Evolutionary conservation across 2,329 filamentous ascomycete species (phyloP), one percentile per base, ranked within the genome.

Genomic region (Trichoderma sp.): DNA sequence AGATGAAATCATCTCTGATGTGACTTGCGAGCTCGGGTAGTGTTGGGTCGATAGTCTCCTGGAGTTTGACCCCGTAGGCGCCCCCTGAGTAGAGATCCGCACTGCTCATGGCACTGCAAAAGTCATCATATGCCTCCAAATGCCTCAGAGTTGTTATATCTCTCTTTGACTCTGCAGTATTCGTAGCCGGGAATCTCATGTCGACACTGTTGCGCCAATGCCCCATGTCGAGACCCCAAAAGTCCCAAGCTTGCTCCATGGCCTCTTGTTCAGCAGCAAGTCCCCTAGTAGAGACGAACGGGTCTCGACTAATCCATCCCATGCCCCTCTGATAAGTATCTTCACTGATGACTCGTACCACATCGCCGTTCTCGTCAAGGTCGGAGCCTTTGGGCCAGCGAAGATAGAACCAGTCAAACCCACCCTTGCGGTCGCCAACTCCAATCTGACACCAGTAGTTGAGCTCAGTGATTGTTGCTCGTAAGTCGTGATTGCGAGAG

Each of bases 361-460:
- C 87, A 70, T 92, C 86, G 2, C 92, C 91, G 58, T 90, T 80
- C 67, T 88, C 84, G 76, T 95, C 91, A 3, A 91, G 77, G 77
- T 95, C 92, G 28, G 86, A 86, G 0, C 92, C 92, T 58, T 86
- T 88, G 9, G 93, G 92, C 90, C 91, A 95, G 71, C 91, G 87
- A 62, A 91, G 89, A 76, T 92, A 90, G 76, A 97, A 93, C 95
- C 97, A 99, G 76, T 95, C 93, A 58, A 97, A 88, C 0, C 96
- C 95, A 24, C 93, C 92, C 76, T 92, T 92, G n/a, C 89, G 86
- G 79, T 97, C 96, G 6, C 96, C 97, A 11, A 99, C 90, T 0
- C 92, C 94, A 82, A 98, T 94, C 80, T 99, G 96, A 79, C 97
- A 99, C 95, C 95, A 99, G 79, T 97, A 96, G 79, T 97, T 91